Evolutionary conservation across 2,329 filamentous ascomycete species (phyloP), one percentile per base, ranked within the genome.

Genomic region (Raffaelea albimanens): DNA sequence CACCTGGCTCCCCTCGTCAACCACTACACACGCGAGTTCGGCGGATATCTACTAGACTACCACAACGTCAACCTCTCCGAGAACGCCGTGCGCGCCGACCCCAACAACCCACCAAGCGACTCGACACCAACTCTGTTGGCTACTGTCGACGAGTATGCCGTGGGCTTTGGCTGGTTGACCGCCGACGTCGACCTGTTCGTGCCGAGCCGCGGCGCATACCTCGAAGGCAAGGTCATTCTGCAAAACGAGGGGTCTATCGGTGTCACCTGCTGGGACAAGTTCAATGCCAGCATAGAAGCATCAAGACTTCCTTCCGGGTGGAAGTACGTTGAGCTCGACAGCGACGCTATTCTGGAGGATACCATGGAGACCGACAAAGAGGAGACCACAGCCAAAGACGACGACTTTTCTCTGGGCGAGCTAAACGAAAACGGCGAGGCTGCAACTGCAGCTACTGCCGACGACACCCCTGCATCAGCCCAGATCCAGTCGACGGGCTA

Each of bases 161-260:
- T 88, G 21, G 83, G 83, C 20, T 96, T 86, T 60, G 79, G 87
- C 43, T 97, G 91, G 83, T 77, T 95, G 20, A 95, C 88, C 0
- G 88, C 85, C 1, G 88, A 94, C 20, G 85, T 95, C 52, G 73
- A 94, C 40, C 69, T 97, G 18, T 94, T 95, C 62, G 77, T 84
- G 29, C 91, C 93, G 0, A 71, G 75, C 46, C 77, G 78, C 41
- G 86, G 87, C 33, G 79, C 82, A 9, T 80, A 76, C 65, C 76
- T 97, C 60, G 83, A 90, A 55, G 93, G 88, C 11, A 82, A 76
- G 55, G 77, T 96, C 48, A 93, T 91, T 58, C 72, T 96, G 25
- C 87, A 95, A 61, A 91, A 85, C 43, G 87, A 93, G 56, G 88
- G 87, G 7, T 88, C 96, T 60, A 75, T 98, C 7, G 90, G 91